phyloP scores from a whole-genome alignment of 164 flowering plant genomes.

The Annona cherimola region DNA sequence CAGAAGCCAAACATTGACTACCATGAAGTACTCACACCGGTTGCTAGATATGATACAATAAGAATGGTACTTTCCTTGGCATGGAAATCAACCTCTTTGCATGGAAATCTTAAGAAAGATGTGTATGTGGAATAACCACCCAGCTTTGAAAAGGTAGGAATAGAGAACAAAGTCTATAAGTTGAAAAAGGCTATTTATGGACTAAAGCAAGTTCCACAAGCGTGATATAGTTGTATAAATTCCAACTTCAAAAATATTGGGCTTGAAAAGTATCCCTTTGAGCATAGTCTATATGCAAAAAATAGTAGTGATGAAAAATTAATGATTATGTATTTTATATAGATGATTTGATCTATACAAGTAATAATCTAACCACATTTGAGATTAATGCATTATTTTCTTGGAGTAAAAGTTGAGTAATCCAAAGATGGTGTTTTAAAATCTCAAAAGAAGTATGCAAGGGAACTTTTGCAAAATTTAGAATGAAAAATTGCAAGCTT shows the following conservation, averaged over 20 bases:
- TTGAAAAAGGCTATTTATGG: not conserved
- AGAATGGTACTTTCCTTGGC: conserved; percentile 1
- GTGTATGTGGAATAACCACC: conserved; percentile 1
- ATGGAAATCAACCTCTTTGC: conserved; percentile 1
- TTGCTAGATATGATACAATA: conserved; percentile 8
- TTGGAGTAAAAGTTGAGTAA: not conserved
- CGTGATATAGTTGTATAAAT: not conserved
- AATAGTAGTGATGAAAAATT: not conserved
- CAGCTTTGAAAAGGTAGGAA: not conserved
- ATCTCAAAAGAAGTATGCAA: not conserved
- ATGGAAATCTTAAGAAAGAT: conserved; percentile 1
- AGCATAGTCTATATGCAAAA: not conserved
- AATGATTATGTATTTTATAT: not conserved
- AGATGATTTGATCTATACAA: not conserved
- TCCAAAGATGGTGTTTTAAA: not conserved
- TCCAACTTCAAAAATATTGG: not conserved
- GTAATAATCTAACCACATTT: not conserved
- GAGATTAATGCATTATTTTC: not conserved
- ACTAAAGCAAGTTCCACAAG: not conserved
- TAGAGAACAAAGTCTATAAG: not conserved
- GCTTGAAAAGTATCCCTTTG: not conserved
- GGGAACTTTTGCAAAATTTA: not conserved
- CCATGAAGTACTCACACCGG: conserved; percentile 6
- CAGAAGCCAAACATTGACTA: not conserved
- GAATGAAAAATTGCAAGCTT: not conserved